These are phyloP conservation scores for Hyparrhenia diplandra DNA, from an alignment of 176 grass and related monocot species.

Conservation along the genomic window DNA sequence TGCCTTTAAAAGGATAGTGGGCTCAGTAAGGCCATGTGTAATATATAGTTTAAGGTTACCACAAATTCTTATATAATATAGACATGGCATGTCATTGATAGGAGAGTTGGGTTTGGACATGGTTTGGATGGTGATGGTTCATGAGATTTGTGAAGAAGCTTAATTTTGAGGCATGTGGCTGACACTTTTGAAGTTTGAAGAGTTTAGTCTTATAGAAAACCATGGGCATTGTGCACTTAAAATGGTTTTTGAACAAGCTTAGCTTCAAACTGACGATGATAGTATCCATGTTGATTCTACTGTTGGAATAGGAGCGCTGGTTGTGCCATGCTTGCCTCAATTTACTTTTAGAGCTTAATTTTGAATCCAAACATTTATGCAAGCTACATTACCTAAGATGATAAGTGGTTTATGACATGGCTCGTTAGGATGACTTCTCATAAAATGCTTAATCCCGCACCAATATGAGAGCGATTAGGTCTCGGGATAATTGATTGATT, in stretches of 20 bases:
- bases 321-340: background rate
- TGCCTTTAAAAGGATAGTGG: background rate
- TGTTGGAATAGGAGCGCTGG: background rate
- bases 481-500: too few species aligned
- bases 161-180: background rate
- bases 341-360: background rate
- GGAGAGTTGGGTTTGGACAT: background rate
- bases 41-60: background rate
- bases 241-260: background rate
- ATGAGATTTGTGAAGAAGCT: background rate
- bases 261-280: background rate
- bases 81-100: background rate
- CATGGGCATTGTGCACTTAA: background rate
- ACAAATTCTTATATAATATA: background rate
- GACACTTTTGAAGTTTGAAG: background rate
- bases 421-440: background rate
- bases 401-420: background rate
- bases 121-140: background rate
- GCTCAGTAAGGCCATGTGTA: background rate
- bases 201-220: background rate
- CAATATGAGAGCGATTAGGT: too few species aligned
- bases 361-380: background rate
- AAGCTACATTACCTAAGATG: background rate
- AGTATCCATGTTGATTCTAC: background rate
- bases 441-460: background rate